These are phyloP conservation scores for Phaeoacremonium minimum DNA, from an alignment of 2,329 filamentous ascomycete species.

Conservation along the genomic window DNA sequence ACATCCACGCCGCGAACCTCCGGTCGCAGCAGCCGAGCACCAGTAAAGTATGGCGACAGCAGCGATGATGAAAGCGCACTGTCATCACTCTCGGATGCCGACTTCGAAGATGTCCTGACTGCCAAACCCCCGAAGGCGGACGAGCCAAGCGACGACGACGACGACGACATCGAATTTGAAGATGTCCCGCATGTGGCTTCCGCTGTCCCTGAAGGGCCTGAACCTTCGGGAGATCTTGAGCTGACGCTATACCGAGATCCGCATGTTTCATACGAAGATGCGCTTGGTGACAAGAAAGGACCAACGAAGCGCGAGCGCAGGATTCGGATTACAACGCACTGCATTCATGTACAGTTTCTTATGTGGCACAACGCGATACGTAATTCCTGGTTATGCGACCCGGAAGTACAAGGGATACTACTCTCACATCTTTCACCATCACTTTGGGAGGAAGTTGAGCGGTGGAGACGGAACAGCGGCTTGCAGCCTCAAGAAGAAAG, in stretches of 20 bases:
- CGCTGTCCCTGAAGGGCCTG: constrained; percentile 35
- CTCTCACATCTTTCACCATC: constrained; percentile 67
- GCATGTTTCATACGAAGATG: constrained; percentile 56
- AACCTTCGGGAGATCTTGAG: constrained; percentile 64
- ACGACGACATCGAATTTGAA: constrained; percentile 62
- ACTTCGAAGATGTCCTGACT: constrained; percentile 48
- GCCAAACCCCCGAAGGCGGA: constrained; percentile 29
- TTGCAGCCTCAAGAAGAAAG: too few species aligned
- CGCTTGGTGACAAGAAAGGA: constrained; percentile 69
- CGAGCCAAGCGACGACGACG: constrained; percentile 45
- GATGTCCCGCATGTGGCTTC: constrained; percentile 40
- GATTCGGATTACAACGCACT: constrained; percentile 75
- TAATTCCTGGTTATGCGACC: constrained; percentile 80
- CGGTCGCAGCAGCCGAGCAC: constrained; percentile 30
- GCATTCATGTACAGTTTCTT: constrained; percentile 81
- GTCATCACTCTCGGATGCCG: constrained; percentile 51
- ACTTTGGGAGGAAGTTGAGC: constrained; percentile 68
- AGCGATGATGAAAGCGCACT: constrained; percentile 43
- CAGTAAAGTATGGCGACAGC: constrained; percentile 35
- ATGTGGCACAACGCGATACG: constrained; percentile 86
- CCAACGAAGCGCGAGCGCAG: constrained; percentile 79
- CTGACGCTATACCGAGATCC: constrained; percentile 62
- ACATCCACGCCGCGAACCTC: constrained; percentile 35
- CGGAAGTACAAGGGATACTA: constrained; percentile 69
- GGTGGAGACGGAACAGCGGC: constrained; percentile 67